Evolutionary conservation across 1,284 basidiomycete species (phyloP).

Genomic region (Ustilago sp.): DNA sequence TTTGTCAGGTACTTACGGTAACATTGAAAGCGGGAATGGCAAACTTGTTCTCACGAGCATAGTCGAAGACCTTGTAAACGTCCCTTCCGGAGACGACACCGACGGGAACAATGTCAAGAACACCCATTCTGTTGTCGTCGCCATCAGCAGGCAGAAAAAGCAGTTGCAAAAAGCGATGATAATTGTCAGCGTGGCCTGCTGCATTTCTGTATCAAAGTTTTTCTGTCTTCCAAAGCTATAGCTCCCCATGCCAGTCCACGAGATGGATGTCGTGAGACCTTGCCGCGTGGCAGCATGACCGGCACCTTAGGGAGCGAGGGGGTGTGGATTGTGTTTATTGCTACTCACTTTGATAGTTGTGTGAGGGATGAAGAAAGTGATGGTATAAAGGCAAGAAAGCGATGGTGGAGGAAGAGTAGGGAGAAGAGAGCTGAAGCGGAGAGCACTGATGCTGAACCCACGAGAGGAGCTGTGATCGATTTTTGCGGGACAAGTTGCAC

Average conservation of each 20-base stretch:
- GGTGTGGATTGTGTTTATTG: neutral
- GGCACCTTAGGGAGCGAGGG: neutral
- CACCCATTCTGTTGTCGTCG: slow-evolving; percentile 52
- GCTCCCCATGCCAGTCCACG: neutral
- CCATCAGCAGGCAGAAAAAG: neutral
- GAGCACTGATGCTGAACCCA: slow-evolving; percentile 1
- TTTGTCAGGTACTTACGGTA: slow-evolving; percentile 45
- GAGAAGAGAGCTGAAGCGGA: neutral
- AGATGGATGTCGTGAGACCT: neutral
- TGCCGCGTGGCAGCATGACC: neutral
- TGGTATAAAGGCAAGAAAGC: slow-evolving; percentile 8
- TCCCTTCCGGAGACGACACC: slow-evolving; percentile 69
- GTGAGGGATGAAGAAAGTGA: slow-evolving; percentile 7
- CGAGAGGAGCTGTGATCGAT: slow-evolving; percentile 2
- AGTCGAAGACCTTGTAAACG: slow-evolving; percentile 69
- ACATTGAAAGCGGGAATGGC: slow-evolving; percentile 70
- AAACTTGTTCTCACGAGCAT: slow-evolving; percentile 67
- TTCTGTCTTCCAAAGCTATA: neutral
- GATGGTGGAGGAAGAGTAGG: slow-evolving; percentile 14
- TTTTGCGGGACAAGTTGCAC: neutral
- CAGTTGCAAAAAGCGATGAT: neutral
- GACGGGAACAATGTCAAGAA: slow-evolving; percentile 67
- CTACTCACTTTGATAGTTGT: slow-evolving; percentile 38
- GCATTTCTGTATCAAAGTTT: neutral
- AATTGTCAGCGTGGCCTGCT: slow-evolving; percentile 14